phyloP scores from a whole-genome alignment of 2,329 filamentous ascomycete species.

The Talaromyces sp. region DNA sequence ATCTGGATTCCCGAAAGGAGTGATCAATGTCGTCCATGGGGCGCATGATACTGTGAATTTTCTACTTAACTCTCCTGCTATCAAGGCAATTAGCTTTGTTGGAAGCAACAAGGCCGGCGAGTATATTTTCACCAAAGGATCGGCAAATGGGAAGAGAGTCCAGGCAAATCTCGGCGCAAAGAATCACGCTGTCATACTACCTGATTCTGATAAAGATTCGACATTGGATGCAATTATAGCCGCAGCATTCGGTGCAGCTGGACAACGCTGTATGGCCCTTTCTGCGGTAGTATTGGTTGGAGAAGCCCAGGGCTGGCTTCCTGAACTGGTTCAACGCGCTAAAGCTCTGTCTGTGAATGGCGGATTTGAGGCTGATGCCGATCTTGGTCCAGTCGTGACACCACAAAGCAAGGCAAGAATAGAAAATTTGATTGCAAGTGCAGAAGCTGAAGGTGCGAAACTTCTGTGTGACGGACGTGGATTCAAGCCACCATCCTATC shows the following conservation, averaged over 20 bases:
- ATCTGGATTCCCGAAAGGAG: slow-evolving; percentile 52
- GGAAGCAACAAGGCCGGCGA: slow-evolving; percentile 67
- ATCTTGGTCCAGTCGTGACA: slow-evolving; percentile 63
- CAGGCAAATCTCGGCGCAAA: slow-evolving; percentile 71
- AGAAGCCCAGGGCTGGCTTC: slow-evolving; percentile 63
- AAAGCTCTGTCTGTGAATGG: slow-evolving; percentile 60
- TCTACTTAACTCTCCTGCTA: slow-evolving; percentile 65
- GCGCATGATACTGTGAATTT: slow-evolving; percentile 61
- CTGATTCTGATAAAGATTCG: slow-evolving; percentile 70
- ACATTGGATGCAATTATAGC: slow-evolving; percentile 66
- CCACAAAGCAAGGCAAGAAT: slow-evolving; percentile 62
- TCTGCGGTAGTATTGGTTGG: slow-evolving; percentile 43
- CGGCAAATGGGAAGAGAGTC: slow-evolving; percentile 67
- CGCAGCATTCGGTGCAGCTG: slow-evolving; percentile 68
- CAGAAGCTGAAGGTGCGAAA: slow-evolving; percentile 62
- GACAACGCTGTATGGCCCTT: slow-evolving; percentile 69
- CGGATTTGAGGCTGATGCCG: slow-evolving; percentile 61
- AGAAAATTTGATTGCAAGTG: slow-evolving; percentile 59
- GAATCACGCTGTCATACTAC: slow-evolving; percentile 68
- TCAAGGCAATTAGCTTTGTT: slow-evolving; percentile 69
- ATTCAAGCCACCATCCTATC: slow-evolving; percentile 1
- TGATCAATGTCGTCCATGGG: slow-evolving; percentile 8
- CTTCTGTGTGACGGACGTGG: slow-evolving; percentile 55
- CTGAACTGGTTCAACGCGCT: slow-evolving; percentile 60
- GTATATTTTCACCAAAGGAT: slow-evolving; percentile 64